phyloP scores from a whole-genome alignment of 2,329 filamentous ascomycete genomes.

The Aureobasidium sp. region DNA sequence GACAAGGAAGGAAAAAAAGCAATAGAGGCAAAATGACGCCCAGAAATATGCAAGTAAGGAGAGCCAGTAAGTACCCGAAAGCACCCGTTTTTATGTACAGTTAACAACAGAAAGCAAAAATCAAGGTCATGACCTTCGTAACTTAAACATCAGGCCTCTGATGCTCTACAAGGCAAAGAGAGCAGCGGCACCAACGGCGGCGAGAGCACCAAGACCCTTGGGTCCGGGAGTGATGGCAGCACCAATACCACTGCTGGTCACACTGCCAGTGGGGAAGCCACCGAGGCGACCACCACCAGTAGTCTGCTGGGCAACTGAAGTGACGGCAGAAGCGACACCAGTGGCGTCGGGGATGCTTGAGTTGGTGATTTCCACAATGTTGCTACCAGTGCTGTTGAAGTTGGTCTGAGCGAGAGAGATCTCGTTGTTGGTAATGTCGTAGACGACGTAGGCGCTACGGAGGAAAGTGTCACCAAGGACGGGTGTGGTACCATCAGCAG shows the following conservation, averaged over 20 bases:
- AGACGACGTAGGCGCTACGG: constrained; percentile 55
- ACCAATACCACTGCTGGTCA: constrained; percentile 7
- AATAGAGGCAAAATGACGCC: neutral
- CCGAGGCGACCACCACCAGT: constrained; percentile 34
- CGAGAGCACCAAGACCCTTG: constrained; percentile 19
- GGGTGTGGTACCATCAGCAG: constrained; percentile 37
- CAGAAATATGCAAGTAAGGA: neutral
- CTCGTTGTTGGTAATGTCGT: constrained; percentile 51
- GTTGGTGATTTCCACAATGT: constrained; percentile 46
- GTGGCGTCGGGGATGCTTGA: constrained; percentile 46
- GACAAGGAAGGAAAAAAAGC: neutral
- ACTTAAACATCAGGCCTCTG: neutral
- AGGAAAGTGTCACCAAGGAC: constrained; percentile 57
- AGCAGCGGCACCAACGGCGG: constrained; percentile 21
- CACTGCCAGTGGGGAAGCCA: constrained; percentile 8
- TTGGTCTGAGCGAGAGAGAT: constrained; percentile 54
- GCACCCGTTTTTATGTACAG: neutral
- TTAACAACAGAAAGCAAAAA: neutral
- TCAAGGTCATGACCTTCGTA: constrained; percentile 1
- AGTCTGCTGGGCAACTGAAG: constrained; percentile 34
- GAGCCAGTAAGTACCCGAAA: neutral
- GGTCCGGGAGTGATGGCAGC: constrained; percentile 20
- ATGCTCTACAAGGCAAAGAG: constrained; percentile 19
- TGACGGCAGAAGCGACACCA: constrained; percentile 42
- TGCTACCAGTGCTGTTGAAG: constrained; percentile 47